A percentile compares a stretch with the other conserved stretches of the same genome.
phyloP scores from a whole-genome alignment of 495 filamentous ascomycete species.

The Penicillium lividum region DNA sequence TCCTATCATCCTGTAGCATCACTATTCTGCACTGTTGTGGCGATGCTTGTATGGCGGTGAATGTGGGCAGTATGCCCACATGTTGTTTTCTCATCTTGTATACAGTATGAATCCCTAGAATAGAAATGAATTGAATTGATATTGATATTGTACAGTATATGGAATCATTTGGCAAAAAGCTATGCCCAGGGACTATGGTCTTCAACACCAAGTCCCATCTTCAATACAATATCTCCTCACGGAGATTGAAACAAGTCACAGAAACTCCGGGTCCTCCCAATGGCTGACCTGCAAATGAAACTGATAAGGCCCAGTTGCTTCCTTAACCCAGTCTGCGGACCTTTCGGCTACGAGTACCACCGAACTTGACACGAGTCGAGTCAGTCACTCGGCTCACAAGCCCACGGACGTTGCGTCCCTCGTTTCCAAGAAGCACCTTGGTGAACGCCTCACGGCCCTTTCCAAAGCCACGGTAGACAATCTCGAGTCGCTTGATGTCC shows the following conservation, averaged over 20 bases:
- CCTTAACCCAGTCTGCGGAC: constrained; percentile 75
- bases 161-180: constrained; percentile 12
- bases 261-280: constrained; percentile 3
- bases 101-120: not conserved
- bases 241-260: constrained; percentile 1
- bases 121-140: constrained; percentile 11
- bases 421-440: constrained; percentile 83
- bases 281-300: not conserved
- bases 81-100: too few species aligned
- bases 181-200: constrained; percentile 5
- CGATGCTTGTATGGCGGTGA: too few species aligned
- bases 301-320: not conserved
- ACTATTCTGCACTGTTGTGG: too few species aligned
- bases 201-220: not conserved
- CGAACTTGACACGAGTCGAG: constrained; percentile 87
- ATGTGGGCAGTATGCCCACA: too few species aligned
- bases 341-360: constrained; percentile 82
- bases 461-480: constrained; percentile 82
- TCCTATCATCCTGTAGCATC: too few species aligned
- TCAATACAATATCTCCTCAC: constrained; percentile 2
- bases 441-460: constrained; percentile 80
- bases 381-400: constrained; percentile 78
- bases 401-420: constrained; percentile 70
- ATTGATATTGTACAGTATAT: constrained; percentile 30
- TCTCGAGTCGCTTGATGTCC: constrained; percentile 60